Evolutionary conservation across 208 protist species (phyloP).

Genomic region (Leishmania guyanensis): DNA sequence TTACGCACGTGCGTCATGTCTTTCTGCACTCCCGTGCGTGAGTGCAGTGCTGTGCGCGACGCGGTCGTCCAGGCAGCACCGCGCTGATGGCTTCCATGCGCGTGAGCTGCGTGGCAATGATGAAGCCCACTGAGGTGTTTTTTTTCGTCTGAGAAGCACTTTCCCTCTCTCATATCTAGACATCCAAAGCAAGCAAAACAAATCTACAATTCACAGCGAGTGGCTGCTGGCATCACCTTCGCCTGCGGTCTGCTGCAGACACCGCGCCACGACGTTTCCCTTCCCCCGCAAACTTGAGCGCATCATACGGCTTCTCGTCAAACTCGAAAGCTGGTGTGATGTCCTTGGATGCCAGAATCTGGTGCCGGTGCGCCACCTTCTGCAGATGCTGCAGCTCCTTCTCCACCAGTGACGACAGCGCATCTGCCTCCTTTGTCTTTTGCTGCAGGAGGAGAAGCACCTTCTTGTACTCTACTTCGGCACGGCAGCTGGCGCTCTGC

Average conservation of each 20-base stretch:
- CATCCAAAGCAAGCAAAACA: not conserved
- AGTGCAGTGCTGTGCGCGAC: not conserved
- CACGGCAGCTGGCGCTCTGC: constrained; percentile 50
- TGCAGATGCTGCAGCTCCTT: constrained; percentile 75
- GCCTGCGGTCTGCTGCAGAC: constrained; percentile 8
- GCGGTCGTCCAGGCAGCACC: not conserved
- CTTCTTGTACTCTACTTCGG: constrained; percentile 71
- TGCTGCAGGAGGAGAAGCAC: constrained; percentile 60
- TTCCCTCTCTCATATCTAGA: not conserved
- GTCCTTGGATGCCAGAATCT: constrained; percentile 50
- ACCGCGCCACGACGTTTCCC: not conserved
- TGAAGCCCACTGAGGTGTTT: not conserved
- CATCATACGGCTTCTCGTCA: constrained; percentile 23
- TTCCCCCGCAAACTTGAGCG: constrained; percentile 27
- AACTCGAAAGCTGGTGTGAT: constrained; percentile 21
- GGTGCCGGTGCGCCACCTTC: constrained; percentile 62
- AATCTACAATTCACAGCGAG: not conserved
- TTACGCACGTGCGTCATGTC: not conserved
- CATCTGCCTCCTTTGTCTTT: constrained; percentile 69
- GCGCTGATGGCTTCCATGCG: not conserved
- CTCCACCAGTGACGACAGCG: constrained; percentile 62
- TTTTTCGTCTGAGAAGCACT: not conserved
- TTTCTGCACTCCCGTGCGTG: not conserved
- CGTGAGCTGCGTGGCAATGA: not conserved
- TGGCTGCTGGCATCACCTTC: not conserved